Conservation (phyloP, 1,284 basidiomycete species). For the Ustilago lituana region DNA sequence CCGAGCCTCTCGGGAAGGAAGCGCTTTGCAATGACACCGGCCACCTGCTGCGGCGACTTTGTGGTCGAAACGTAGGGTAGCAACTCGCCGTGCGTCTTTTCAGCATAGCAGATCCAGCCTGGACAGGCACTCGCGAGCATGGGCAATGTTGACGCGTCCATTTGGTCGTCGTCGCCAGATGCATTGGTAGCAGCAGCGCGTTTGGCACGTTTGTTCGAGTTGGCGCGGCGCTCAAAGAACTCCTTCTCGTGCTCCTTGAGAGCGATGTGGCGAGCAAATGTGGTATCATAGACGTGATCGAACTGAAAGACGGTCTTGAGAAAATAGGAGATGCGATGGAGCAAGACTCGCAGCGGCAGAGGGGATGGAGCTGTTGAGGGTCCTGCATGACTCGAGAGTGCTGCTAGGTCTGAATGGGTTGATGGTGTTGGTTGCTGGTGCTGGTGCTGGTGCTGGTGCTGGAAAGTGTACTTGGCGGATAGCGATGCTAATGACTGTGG, state of each 20-base stretch:
- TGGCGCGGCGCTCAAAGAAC: conserved; percentile 70
- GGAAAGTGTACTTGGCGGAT: conserved; percentile 55
- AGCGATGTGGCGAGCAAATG: conserved; percentile 88
- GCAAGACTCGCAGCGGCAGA: conserved; percentile 68
- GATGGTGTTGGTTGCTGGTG: conserved; percentile 1
- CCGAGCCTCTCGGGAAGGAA: conserved; percentile 71
- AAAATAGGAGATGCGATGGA: conserved; percentile 70
- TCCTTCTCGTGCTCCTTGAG: conserved; percentile 84
- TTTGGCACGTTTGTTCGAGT: conserved; percentile 15
- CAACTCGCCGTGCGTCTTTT: conserved; percentile 92
- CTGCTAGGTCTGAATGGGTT: too few relatives aligned
- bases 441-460: conserved; percentile 16
- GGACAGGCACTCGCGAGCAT: conserved; percentile 97
- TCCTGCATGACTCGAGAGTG: neutral
- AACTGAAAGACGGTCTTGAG: conserved; percentile 72
- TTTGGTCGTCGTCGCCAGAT: neutral
- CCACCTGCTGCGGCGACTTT: conserved; percentile 92
- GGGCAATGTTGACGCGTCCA: conserved; percentile 72
- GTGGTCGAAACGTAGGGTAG: conserved; percentile 86
- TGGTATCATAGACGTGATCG: conserved; percentile 86
- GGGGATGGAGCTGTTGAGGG: conserved; percentile 40
- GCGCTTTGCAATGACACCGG: conserved; percentile 93
- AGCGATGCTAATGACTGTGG: conserved; percentile 91
- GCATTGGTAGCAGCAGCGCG: neutral
- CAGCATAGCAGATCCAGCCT: conserved; percentile 98